Percentiles rank a stretch among this genome's conserved stretches.
These are phyloP conservation scores for Babesia sp. DNA, from an alignment of 169 alveolate genomes.

Conservation along the genomic window DNA sequence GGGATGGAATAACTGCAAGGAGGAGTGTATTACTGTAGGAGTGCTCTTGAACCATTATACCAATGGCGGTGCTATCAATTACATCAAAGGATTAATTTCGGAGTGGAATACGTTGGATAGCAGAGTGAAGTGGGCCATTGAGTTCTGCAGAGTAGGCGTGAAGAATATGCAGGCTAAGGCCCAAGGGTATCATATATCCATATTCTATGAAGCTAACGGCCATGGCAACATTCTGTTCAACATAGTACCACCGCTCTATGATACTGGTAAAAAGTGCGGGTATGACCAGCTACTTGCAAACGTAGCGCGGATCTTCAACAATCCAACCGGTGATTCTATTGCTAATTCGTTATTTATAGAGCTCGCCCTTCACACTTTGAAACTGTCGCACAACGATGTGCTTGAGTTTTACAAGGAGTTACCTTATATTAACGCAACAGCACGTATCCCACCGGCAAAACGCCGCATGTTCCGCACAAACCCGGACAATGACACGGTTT, in stretches of 20 bases:
- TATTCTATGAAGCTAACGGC: conserved; percentile 77
- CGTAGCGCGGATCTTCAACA: conserved; percentile 1
- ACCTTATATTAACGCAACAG: conserved; percentile 60
- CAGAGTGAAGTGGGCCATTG: conserved; percentile 37
- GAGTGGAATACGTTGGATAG: conserved; percentile 8
- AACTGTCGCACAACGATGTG: conserved; percentile 51
- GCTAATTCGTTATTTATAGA: conserved; percentile 67
- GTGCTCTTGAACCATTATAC: conserved; percentile 26
- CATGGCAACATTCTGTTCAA: conserved; percentile 63
- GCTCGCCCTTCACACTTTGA: conserved; percentile 49
- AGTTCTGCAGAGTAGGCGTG: conserved; percentile 67
- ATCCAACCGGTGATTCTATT: conserved; percentile 65
- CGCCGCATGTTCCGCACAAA: conserved; percentile 34
- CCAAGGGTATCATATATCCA: conserved; percentile 53
- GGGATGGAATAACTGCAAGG: neutral
- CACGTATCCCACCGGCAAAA: conserved; percentile 32
- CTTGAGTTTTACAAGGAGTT: conserved; percentile 54
- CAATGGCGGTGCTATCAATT: conserved; percentile 35
- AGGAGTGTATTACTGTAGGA: conserved; percentile 6
- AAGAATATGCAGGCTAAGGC: conserved; percentile 65
- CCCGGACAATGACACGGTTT: conserved; percentile 62
- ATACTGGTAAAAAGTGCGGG: neutral
- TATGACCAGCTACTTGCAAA: neutral
- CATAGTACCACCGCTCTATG: neutral
- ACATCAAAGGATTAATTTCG: conserved; percentile 12